These are phyloP conservation scores for Aspergillus calidoustus DNA, from an alignment of 2,329 filamentous ascomycete genomes.

Conservation along the genomic window DNA sequence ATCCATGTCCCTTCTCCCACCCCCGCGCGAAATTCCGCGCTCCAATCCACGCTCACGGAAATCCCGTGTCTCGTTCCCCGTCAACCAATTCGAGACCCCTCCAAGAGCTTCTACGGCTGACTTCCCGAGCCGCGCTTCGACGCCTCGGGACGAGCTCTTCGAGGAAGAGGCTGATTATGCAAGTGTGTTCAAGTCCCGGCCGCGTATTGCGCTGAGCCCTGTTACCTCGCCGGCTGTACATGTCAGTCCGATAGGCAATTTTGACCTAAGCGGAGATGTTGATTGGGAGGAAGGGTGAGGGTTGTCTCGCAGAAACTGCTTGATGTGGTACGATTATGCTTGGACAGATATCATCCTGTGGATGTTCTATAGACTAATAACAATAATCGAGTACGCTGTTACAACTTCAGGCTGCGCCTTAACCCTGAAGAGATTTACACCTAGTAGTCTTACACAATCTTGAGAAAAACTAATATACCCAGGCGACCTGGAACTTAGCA, in stretches of 20 bases:
- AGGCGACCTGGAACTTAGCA: too few species aligned
- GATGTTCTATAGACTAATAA: background rate
- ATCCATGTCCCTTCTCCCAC: constrained; percentile 71
- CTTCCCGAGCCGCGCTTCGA: constrained; percentile 41
- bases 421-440: too few species aligned
- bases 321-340: too few species aligned
- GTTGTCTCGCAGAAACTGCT: too few species aligned
- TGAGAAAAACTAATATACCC: too few species aligned
- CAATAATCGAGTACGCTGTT: too few species aligned
- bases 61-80: constrained; percentile 50
- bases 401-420: too few species aligned
- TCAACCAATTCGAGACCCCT: constrained; percentile 62
- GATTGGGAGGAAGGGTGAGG: constrained; percentile 21
- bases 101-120: constrained; percentile 34
- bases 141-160: constrained; percentile 72
- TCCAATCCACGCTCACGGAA: constrained; percentile 24
- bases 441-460: too few species aligned
- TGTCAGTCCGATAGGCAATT: constrained; percentile 33
- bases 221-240: constrained; percentile 50
- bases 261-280: constrained; percentile 29
- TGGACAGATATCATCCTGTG: background rate
- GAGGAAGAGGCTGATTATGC: constrained; percentile 74
- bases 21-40: constrained; percentile 27
- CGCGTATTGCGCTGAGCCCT: constrained; percentile 78
- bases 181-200: constrained; percentile 82